Base-by-base conservation (phyloP, 2,329 filamentous ascomycete genomes). In the Pseudodiploospora longispora region DNA sequence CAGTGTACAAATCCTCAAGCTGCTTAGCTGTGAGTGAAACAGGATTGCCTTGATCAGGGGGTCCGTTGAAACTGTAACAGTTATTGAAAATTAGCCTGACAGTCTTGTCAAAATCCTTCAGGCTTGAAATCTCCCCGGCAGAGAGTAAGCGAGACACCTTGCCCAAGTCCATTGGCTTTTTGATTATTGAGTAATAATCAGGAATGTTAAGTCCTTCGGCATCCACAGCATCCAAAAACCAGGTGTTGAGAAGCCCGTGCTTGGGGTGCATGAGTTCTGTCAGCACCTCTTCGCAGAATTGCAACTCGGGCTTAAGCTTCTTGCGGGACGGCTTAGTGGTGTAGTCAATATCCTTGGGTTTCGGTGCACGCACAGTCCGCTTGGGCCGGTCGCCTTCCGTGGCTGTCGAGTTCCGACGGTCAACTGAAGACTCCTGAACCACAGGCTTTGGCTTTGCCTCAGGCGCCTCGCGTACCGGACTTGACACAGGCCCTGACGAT, bases 151-250 rank as follows among this genome's bases (percentile, higher is more conserved):
- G 74, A 32, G 78, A 73, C 58, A 95, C 85, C n/a, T 87, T 95
- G 10, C 76, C 74, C 40, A 96, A 72, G 62, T 98, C 91, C 91
- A 97, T 98, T 0, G 93, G 93, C 61, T 90, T 88, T 72, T 95
- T 97, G 68, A 98, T 89, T 49, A 97, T 73, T 57, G 85, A 88
- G 62, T 93, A 87, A 61, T 98, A 98, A 27, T 85, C 83, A 1
- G 93, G 93, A 47, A 97, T 96, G 60, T 91, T 89, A 43, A 97
- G 71, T 1, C 90, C 91, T 32, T 97, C 90, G 1, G 93, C 89
- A 60, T 98, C 93, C 19, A 98, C 93, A 0, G 93, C 86, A 6
- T 77, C 69, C 55, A 87, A 69, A 68, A 98, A 98, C 47, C 86
- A 83, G 44, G 75, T 74, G 36, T 87, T 87, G 52, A 83, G 69